These are phyloP conservation scores for Rhododendron griersonianum DNA, from an alignment of 148 eudicot genomes.

Conservation along the genomic window DNA sequence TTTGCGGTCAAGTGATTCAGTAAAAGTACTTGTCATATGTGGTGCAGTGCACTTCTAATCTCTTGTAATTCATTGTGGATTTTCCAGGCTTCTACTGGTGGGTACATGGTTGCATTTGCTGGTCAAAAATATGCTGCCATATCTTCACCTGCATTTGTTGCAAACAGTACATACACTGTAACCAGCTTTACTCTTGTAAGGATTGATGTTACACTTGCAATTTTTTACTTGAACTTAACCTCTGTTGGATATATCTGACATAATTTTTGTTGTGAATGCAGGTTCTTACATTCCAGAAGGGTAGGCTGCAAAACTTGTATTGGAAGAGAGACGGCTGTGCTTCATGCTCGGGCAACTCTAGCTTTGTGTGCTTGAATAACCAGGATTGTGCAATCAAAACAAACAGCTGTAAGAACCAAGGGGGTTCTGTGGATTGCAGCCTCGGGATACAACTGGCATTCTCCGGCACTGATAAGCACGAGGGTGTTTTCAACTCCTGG, in stretches of 20 bases:
- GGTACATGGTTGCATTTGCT: constrained; percentile 95
- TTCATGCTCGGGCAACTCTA: constrained; percentile 62
- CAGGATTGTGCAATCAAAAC: constrained; percentile 74
- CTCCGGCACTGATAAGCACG: constrained; percentile 88
- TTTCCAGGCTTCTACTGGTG: constrained; percentile 62
- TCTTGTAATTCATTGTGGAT: background rate
- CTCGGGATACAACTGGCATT: constrained; percentile 83
- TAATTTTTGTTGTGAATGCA: constrained; percentile 14
- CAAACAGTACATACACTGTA: constrained; percentile 55
- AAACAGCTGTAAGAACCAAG: constrained; percentile 52
- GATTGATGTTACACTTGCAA: background rate
- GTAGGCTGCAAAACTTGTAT: constrained; percentile 69
- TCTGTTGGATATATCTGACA: background rate
- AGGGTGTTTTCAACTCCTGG: constrained; percentile 74
- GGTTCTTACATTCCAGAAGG: constrained; percentile 81
- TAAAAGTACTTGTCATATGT: background rate
- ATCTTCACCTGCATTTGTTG: constrained; percentile 78
- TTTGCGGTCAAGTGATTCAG: background rate
- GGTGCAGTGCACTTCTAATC: background rate
- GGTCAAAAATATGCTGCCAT: constrained; percentile 94
- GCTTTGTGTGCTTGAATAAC: constrained; percentile 74
- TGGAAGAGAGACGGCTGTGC: constrained; percentile 97
- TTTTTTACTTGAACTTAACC: background rate
- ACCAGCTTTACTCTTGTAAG: constrained; percentile 95
- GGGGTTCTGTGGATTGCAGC: constrained; percentile 84